Evolutionary conservation across 2,329 filamentous ascomycete species (phyloP), one percentile per base, ranked within the genome.

Genomic region (Thielaviopsis cerberus): DNA sequence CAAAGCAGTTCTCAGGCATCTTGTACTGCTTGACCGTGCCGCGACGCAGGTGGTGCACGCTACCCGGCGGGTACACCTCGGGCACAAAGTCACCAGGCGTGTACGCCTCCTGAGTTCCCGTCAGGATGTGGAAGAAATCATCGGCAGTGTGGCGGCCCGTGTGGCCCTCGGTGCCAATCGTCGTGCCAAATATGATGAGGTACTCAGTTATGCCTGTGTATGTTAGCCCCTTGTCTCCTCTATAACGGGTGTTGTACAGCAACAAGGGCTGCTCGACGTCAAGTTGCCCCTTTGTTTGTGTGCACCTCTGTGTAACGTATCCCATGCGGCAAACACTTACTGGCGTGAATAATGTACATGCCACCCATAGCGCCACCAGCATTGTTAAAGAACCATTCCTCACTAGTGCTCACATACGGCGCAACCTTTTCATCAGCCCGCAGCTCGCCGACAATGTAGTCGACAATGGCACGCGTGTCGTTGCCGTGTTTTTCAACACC

Each of bases 351-450:
- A 63, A 94, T 83, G 69, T 88, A 89, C 88, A 94, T 92, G 66
- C 79, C 86, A 58, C 88, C 88, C 88, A 94, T 94, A 56, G 88
- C 88, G 62, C 88, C 88, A 56, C 88, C 88, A 55, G 88, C 88
- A 67, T 94, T 94, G 76, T 94, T 94, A 66, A 94, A 91, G 52
- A 94, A 76, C 88, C 88, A 94, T 70, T 91, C 85, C 72, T 91
- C 81, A 60, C 84, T 73, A 58, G 79, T 68, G 72, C 85, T 88
- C 67, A 91, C 67, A 69, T 87, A 72, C 54, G 66, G 64, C 55
- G 71, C 68, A 67, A 72, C 64, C 65, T 75, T 77, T 53, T 67
- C 66, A 34, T 59, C 45, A 64, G 73, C 72, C 64, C 74, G 73
- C 58, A 94, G 76, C 71, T 88, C 82, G 61, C 72, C 66, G 55